These are phyloP conservation scores for Microsporum canis DNA, from an alignment of 2,329 filamentous ascomycete genomes.

Conservation along the genomic window DNA sequence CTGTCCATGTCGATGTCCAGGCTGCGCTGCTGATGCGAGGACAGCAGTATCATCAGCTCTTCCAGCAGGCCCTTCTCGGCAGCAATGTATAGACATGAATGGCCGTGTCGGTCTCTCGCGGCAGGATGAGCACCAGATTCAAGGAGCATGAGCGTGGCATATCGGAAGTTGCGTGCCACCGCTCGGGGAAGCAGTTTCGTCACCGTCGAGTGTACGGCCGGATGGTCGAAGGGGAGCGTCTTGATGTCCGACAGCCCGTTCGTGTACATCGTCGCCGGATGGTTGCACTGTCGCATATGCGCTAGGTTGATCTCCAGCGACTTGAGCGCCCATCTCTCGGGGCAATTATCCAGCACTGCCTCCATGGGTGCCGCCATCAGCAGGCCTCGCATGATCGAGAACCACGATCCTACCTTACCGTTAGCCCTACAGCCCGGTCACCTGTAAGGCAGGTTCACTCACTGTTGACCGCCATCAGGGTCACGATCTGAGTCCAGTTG, in stretches of 20 bases:
- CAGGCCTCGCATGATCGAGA: not conserved
- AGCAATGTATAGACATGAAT: not conserved
- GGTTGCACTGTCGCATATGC: not conserved
- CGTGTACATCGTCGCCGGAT: not conserved
- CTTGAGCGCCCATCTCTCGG: not conserved
- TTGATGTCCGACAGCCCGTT: not conserved
- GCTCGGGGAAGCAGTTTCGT: not conserved
- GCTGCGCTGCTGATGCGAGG: too few species aligned
- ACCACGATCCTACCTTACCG: not conserved
- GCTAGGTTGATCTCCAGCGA: not conserved
- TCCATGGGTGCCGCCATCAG: not conserved
- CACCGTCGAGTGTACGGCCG: not conserved
- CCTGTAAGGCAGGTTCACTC: not conserved
- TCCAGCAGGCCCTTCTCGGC: not conserved
- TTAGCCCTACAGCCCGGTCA: not conserved
- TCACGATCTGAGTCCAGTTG: not conserved
- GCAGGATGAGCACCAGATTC: not conserved
- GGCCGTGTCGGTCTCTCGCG: not conserved
- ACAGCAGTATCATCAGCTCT: not conserved
- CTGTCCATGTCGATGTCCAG: too few species aligned
- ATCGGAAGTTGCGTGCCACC: not conserved
- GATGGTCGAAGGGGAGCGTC: not conserved
- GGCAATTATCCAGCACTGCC: not conserved
- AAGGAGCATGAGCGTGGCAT: not conserved
- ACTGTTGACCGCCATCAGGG: not conserved